Evolutionary conservation across 495 filamentous ascomycete species (phyloP).

Genomic region (Neurospora pannonica): DNA sequence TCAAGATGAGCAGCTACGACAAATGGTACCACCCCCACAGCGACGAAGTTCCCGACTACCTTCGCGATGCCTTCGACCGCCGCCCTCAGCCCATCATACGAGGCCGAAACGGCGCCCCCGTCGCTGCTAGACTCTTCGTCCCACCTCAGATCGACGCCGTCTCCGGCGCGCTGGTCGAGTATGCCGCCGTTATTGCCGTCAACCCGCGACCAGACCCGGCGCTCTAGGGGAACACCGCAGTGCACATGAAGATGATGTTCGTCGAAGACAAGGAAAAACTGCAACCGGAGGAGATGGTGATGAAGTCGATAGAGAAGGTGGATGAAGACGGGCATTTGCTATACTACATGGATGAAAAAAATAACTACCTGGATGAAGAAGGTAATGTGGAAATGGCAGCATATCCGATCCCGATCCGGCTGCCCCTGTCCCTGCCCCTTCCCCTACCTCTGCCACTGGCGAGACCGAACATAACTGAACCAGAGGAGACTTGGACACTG

Average conservation of each 20-base stretch:
- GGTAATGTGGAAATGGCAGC: background rate
- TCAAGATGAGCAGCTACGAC: background rate
- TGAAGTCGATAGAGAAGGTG: background rate
- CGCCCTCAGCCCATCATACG: background rate
- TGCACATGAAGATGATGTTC: background rate
- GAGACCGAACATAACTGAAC: background rate
- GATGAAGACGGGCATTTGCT: background rate
- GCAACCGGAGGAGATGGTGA: background rate
- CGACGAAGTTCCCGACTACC: background rate
- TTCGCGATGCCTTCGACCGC: background rate
- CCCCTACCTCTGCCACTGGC: background rate
- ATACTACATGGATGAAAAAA: background rate
- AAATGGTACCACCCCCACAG: background rate
- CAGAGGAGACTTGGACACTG: background rate
- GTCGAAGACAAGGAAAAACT: background rate
- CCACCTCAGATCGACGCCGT: background rate
- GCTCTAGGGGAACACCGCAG: background rate
- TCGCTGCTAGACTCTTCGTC: background rate
- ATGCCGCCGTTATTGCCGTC: background rate
- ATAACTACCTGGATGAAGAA: background rate
- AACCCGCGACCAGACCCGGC: background rate
- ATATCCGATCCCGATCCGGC: background rate
- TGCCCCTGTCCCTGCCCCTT: background rate
- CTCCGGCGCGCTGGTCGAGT: background rate
- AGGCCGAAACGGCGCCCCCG: background rate